Base-by-base conservation (phyloP, 1,284 basidiomycete species). In the Ceratobasidium sp. region DNA sequence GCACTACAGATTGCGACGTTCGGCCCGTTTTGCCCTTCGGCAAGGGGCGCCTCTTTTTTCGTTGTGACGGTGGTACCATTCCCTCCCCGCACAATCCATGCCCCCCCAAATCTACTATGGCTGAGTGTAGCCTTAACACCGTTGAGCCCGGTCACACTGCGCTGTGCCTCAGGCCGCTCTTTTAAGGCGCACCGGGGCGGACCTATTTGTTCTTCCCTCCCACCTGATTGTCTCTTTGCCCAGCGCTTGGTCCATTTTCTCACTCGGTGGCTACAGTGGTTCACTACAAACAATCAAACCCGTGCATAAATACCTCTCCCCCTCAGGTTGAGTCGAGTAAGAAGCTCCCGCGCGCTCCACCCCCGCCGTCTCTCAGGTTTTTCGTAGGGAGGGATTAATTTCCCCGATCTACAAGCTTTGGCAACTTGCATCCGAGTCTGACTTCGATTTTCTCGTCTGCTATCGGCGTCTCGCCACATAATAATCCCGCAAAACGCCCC, bases 1-100 rank as follows among this genome's bases (percentile, higher is more conserved):
- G 54, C 41, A 38, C 35, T 47, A 21, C 23, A 43, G 16, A 13
- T 30, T 28, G 28, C 9, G 43, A 26, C 18, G 54, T 57, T 3
- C 32, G 35, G 28, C 23, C 66, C 41, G 32, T n/a, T n/a, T n/a
- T n/a, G n/a, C 2, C 23, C 44, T 26, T 57, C 67, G 67, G 67
- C 67, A 70, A 59, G 35, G 57, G 47, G 67, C 67, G 67, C 67
- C 54, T 57, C 43, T 46, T 66, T 58, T 32, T 66, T 55, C 54
- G 67, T 49, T 59, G 67, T 57, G 43, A 57, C 67, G 57, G 54
- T 70, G 67, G 44, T 52, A 55, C 49, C n/a, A n/a, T n/a, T n/a
- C n/a, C n/a, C n/a, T n/a, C 55, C 18, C 28, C 52, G 32, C 55
- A 30, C 35, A n/a, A 70, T 59, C 43, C 55, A 21, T 44, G 54